Percentiles rank a stretch among this genome's conserved stretches.
Evolutionary conservation across 1,284 basidiomycete genomes (phyloP).

Genomic region (Ganoderma boninense): DNA sequence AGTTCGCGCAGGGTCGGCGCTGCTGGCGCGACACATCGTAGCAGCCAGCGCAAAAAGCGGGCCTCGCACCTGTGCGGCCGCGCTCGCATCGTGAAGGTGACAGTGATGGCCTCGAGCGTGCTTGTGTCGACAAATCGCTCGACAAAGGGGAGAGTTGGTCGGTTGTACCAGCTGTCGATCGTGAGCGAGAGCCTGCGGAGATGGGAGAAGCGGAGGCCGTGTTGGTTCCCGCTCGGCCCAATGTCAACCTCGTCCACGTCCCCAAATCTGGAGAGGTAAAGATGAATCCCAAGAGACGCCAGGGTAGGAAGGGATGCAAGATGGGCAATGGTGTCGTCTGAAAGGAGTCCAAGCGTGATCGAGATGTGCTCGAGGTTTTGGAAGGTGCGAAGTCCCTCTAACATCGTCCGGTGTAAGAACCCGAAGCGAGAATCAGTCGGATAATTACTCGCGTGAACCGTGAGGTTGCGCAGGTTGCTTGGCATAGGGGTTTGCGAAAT

Average conservation of each 20-base stretch:
- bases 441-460: background rate
- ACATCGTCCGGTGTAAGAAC: background rate
- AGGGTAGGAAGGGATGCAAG: constrained; percentile 10
- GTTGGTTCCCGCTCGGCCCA: background rate
- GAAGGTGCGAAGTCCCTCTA: background rate
- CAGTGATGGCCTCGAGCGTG: background rate
- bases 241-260: background rate
- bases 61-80: background rate
- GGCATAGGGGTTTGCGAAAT: background rate
- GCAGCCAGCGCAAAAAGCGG: background rate
- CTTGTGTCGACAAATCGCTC: background rate
- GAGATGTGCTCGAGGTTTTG: background rate
- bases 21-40: background rate
- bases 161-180: background rate
- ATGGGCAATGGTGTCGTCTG: background rate
- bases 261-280: background rate
- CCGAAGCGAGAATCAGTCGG: no score
- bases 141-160: background rate
- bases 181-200: constrained; percentile 2
- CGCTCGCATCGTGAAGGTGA: background rate
- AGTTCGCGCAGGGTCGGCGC: background rate
- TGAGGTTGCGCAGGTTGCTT: background rate
- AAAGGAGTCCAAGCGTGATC: background rate
- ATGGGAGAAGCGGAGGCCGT: background rate
- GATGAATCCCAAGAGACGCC: background rate